Evolutionary conservation across 73 alveolate genomes (phyloP).

Genomic region (Halteria grandinella): DNA sequence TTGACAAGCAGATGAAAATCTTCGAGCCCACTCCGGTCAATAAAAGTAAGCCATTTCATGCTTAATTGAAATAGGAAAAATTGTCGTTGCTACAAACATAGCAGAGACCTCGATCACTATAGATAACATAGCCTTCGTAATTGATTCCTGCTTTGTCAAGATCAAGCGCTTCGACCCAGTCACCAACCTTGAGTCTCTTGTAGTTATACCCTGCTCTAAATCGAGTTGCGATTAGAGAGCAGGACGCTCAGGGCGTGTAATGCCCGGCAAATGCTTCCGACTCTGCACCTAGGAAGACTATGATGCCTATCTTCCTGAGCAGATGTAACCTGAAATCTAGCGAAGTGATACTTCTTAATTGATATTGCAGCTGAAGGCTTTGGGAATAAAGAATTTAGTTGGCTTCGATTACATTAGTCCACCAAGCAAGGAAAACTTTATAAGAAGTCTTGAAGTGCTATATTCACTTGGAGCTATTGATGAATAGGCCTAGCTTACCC

Average conservation of each 20-base stretch:
- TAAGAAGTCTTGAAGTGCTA: constrained; percentile 85
- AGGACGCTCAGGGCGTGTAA: constrained; percentile 91
- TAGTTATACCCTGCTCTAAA: constrained; percentile 47
- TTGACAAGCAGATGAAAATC: constrained; percentile 44
- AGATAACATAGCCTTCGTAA: constrained; percentile 88
- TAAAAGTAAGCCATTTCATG: background rate
- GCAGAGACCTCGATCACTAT: constrained; percentile 98
- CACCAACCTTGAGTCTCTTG: constrained; percentile 29
- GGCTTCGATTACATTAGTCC: constrained; percentile 84
- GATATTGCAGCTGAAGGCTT: constrained; percentile 81
- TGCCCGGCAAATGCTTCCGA: constrained; percentile 91
- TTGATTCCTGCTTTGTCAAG: constrained; percentile 54
- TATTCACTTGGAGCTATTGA: constrained; percentile 87
- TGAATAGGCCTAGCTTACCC: constrained; percentile 84
- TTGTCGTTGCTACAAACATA: constrained; percentile 89
- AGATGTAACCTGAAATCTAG: constrained; percentile 85
- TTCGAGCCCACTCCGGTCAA: constrained; percentile 67
- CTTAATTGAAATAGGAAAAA: constrained; percentile 66
- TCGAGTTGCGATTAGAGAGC: constrained; percentile 81
- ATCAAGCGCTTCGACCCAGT: constrained; percentile 41
- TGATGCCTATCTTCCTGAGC: constrained; percentile 69
- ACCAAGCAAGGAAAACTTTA: constrained; percentile 81
- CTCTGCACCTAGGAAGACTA: constrained; percentile 82
- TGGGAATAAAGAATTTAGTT: constrained; percentile 84
- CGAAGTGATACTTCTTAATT: constrained; percentile 80